Conservation (phyloP, 1,284 basidiomycete genomes). For the Volvariella volvacea region DNA sequence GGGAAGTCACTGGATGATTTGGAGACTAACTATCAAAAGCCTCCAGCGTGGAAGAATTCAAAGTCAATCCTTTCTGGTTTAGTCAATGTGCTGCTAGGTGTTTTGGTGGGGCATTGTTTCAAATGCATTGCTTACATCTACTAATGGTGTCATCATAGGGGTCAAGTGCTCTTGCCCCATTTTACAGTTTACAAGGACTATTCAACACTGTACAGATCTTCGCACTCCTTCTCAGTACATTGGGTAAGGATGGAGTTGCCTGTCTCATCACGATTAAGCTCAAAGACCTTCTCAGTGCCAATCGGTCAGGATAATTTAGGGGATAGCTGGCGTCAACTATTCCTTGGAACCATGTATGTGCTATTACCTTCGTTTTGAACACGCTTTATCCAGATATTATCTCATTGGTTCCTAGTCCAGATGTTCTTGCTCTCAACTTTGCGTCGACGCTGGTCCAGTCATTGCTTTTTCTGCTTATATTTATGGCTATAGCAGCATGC, state of each 20-base stretch:
- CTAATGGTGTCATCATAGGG: conserved; percentile 32
- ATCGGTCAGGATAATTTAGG: conserved; percentile 28
- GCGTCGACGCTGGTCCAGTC: conserved; percentile 47
- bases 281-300: conserved; percentile 29
- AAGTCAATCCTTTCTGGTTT: conserved; percentile 40
- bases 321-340: conserved; percentile 46
- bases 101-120: conserved; percentile 37
- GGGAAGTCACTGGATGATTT: conserved; percentile 50
- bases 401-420: conserved; percentile 40
- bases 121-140: neutral
- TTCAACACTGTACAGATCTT: conserved; percentile 66
- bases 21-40: conserved; percentile 41
- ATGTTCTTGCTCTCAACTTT: conserved; percentile 64
- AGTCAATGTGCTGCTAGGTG: conserved; percentile 36
- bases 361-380: conserved; percentile 1
- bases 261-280: neutral
- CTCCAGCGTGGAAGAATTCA: conserved; percentile 49
- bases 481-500: conserved; percentile 45
- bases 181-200: conserved; percentile 63
- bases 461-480: conserved; percentile 45
- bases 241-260: conserved; percentile 35
- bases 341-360: conserved; percentile 61
- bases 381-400: neutral
- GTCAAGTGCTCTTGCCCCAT: conserved; percentile 58
- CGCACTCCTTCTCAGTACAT: conserved; percentile 58